A percentile compares a stretch with the other conserved stretches of the same genome.
Conservation (phyloP, 2,329 filamentous ascomycete genomes). For the Ilyonectria robusta region DNA sequence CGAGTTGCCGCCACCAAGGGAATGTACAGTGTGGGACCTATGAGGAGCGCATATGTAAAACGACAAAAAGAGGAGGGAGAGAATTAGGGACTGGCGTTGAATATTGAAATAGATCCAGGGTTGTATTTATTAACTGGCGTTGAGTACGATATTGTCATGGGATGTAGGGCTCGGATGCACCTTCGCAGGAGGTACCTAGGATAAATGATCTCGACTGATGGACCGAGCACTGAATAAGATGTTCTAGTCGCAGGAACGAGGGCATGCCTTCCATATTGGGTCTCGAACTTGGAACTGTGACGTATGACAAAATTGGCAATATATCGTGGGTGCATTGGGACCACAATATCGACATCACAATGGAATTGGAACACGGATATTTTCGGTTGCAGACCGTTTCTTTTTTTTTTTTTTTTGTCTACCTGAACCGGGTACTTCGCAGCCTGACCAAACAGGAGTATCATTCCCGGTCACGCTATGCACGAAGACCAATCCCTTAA, state of each 20-base stretch:
- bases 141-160: slow-evolving; percentile 25
- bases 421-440: slow-evolving; percentile 32
- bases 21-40: slow-evolving; percentile 83
- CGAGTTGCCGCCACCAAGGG: slow-evolving; percentile 81
- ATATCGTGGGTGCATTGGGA: neutral
- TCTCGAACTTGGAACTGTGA: neutral
- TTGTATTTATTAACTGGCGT: slow-evolving; percentile 39
- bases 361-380: slow-evolving; percentile 8
- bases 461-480: slow-evolving; percentile 29
- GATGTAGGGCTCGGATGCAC: neutral
- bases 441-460: slow-evolving; percentile 24
- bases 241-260: neutral
- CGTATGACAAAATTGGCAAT: neutral
- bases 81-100: slow-evolving; percentile 26
- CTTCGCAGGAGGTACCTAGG: slow-evolving; percentile 1
- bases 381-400: slow-evolving; percentile 22
- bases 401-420: slow-evolving; percentile 33
- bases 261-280: neutral
- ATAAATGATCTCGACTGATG: neutral
- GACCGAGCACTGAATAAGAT: neutral
- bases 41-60: slow-evolving; percentile 53
- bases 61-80: slow-evolving; percentile 8
- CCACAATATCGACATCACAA: slow-evolving; percentile 1
- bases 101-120: slow-evolving; percentile 24
- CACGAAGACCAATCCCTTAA: slow-evolving; percentile 39